These are phyloP conservation scores for Phaeophleospora eucalypticola DNA, from an alignment of 2,329 filamentous ascomycete genomes.

Conservation along the genomic window DNA sequence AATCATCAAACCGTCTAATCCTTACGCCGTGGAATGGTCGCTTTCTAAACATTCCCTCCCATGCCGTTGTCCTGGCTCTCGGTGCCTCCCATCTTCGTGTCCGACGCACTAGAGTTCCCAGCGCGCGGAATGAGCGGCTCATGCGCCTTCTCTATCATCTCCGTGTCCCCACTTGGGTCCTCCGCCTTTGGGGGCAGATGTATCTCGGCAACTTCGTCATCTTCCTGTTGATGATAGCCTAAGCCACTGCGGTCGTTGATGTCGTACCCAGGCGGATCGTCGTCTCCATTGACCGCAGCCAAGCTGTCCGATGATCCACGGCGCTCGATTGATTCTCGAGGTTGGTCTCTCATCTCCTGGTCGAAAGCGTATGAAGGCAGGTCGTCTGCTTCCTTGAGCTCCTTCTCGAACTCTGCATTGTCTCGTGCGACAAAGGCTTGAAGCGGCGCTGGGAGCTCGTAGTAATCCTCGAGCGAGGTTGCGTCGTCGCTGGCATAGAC, in stretches of 20 bases:
- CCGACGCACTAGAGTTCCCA: no score
- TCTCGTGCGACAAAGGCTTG: slow-evolving; percentile 27
- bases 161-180: slow-evolving; percentile 8
- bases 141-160: slow-evolving; percentile 27
- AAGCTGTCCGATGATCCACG: slow-evolving; percentile 10
- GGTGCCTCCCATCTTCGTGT: slow-evolving; percentile 11
- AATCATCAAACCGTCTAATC: no score
- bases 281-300: slow-evolving; percentile 1
- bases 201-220: slow-evolving; percentile 13
- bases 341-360: slow-evolving; percentile 3
- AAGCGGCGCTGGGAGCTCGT: slow-evolving; percentile 23
- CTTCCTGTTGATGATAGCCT: neutral
- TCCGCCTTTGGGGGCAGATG: slow-evolving; percentile 2
- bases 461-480: slow-evolving; percentile 14
- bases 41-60: slow-evolving; percentile 3
- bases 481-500: slow-evolving; percentile 55
- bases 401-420: slow-evolving; percentile 22
- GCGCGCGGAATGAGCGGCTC: slow-evolving; percentile 6
- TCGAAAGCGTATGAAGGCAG: slow-evolving; percentile 1
- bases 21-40: neutral
- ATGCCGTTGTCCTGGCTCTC: slow-evolving; percentile 14
- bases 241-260: neutral
- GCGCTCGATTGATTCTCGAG: slow-evolving; percentile 8
- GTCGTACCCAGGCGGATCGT: neutral
- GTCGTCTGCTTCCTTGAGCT: slow-evolving; percentile 10